phyloP scores from a whole-genome alignment of 179 eudicot species.

The Pouteria campechiana region DNA sequence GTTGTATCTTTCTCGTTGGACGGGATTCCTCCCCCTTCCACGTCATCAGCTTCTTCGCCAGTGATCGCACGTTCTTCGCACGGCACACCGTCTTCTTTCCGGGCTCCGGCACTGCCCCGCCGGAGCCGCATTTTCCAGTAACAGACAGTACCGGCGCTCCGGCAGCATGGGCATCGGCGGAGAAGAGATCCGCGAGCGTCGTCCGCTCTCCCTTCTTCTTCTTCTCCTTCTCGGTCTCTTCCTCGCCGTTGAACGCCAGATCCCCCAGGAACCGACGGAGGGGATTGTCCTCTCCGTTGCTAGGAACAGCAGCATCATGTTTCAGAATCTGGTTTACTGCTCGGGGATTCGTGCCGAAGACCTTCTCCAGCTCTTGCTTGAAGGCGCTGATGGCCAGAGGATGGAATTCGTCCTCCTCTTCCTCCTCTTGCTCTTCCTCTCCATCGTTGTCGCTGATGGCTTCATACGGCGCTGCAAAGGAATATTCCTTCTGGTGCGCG shows the following conservation, averaged over 20 bases:
- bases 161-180: conserved; percentile 20
- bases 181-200: conserved; percentile 52
- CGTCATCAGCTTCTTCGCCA: conserved; percentile 36
- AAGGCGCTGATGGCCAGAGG: conserved; percentile 18
- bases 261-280: neutral
- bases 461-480: too few species aligned
- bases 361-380: conserved; percentile 4
- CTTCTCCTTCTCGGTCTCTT: conserved; percentile 4
- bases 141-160: neutral
- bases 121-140: too few species aligned
- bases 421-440: neutral
- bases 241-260: neutral
- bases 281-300: too few species aligned
- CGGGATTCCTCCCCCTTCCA: conserved; percentile 22
- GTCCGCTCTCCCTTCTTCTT: conserved; percentile 25
- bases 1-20: conserved; percentile 40
- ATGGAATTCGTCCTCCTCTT: conserved; percentile 11
- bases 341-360: neutral
- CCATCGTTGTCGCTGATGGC: too few species aligned
- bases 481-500: neutral
- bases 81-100: neutral
- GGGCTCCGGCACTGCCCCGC: neutral
- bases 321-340: neutral
- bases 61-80: conserved; percentile 15
- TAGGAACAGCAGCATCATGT: neutral